Conservation (phyloP, 2,329 filamentous ascomycete genomes). For the Fusarium pseudoanthophilum region DNA sequence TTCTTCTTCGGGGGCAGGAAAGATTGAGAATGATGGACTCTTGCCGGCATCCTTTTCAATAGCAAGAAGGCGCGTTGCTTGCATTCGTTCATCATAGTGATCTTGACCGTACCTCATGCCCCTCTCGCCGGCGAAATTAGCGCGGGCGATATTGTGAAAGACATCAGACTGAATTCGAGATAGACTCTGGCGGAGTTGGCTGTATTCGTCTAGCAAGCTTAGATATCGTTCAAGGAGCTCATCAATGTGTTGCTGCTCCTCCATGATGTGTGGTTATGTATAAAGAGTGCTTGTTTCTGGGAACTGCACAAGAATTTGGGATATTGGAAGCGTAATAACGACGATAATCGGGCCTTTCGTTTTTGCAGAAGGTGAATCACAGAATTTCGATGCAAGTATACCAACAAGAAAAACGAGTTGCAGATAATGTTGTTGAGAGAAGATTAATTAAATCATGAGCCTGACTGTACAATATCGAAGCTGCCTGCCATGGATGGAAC, state of each 20-base stretch:
- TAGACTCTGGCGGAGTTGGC: constrained; percentile 65
- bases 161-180: constrained; percentile 64
- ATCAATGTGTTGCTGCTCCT: constrained; percentile 63
- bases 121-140: constrained; percentile 76
- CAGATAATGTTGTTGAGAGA: constrained; percentile 1
- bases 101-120: constrained; percentile 74
- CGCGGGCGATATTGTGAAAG: constrained; percentile 73
- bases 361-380: not conserved
- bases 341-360: no score
- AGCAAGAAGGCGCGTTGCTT: constrained; percentile 62
- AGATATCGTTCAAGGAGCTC: constrained; percentile 73
- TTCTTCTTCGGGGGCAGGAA: constrained; percentile 2
- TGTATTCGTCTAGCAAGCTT: constrained; percentile 73
- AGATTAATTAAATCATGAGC: not conserved
- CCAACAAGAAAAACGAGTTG: not conserved
- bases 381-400: not conserved
- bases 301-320: not conserved
- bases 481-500: constrained; percentile 2
- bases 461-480: not conserved
- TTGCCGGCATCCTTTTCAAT: constrained; percentile 28
- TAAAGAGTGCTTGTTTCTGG: not conserved
- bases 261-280: constrained; percentile 28
- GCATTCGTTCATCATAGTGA: constrained; percentile 79
- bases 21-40: constrained; percentile 36
- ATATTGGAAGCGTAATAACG: not conserved